Percentiles rank a stretch among this genome's conserved stretches.
Conservation (phyloP, 2,329 filamentous ascomycete genomes). For the Setomelanomma holmii region DNA sequence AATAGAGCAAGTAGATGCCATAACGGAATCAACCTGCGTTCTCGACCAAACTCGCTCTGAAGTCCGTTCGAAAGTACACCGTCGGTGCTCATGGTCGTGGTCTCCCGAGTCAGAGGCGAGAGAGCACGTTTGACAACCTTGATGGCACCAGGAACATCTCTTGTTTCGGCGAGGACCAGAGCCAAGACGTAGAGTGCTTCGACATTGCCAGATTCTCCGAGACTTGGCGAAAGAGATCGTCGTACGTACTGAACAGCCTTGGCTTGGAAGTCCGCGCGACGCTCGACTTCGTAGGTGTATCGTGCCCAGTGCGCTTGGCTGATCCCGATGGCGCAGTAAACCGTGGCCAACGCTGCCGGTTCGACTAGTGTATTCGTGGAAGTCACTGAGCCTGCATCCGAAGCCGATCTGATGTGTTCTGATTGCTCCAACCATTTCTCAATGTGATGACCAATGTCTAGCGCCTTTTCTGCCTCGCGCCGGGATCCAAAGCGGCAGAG, state of each 20-base stretch:
- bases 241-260: slow-evolving; percentile 80
- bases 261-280: slow-evolving; percentile 74
- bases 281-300: slow-evolving; percentile 76
- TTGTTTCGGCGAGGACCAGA: slow-evolving; percentile 84
- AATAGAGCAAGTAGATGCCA: slow-evolving; percentile 92
- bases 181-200: slow-evolving; percentile 82
- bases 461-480: slow-evolving; percentile 79
- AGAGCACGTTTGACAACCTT: slow-evolving; percentile 81
- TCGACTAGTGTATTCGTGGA: slow-evolving; percentile 57
- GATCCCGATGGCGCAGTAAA: slow-evolving; percentile 85
- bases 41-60: slow-evolving; percentile 52
- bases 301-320: slow-evolving; percentile 88
- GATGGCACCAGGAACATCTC: slow-evolving; percentile 81
- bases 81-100: slow-evolving; percentile 37
- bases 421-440: slow-evolving; percentile 75
- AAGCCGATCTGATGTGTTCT: slow-evolving; percentile 33
- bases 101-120: slow-evolving; percentile 57
- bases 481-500: slow-evolving; percentile 82
- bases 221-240: slow-evolving; percentile 72
- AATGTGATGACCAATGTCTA: slow-evolving; percentile 72
- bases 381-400: slow-evolving; percentile 33
- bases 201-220: slow-evolving; percentile 71
- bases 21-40: slow-evolving; percentile 74
- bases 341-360: slow-evolving; percentile 64
- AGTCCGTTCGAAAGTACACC: slow-evolving; percentile 39